phyloP scores from a whole-genome alignment of 148 eudicot species.

The Tetragonia tetragonoides region DNA sequence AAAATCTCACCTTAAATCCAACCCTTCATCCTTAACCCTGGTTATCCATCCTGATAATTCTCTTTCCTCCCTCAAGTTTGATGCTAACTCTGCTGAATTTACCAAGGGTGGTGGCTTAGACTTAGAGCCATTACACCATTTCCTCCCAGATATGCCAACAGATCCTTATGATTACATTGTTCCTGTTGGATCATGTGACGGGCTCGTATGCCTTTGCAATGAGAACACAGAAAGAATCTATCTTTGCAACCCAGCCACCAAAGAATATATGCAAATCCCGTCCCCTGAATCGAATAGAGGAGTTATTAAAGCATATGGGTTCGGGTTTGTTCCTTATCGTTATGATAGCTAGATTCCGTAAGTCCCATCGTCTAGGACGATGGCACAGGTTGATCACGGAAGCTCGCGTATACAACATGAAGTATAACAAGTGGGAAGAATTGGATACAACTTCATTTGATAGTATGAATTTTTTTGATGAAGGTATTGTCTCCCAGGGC shows the following conservation, averaged over 20 bases:
- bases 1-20: not conserved
- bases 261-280: not conserved
- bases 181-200: not conserved
- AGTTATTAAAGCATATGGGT: not conserved
- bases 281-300: not conserved
- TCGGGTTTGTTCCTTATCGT: slow-evolving; percentile 12
- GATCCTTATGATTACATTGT: not conserved
- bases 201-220: not conserved
- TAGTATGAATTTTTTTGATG: too few species aligned
- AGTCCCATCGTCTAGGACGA: too few species aligned
- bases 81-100: too few species aligned
- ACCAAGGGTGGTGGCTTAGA: not conserved
- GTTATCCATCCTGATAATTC: not conserved
- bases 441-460: not conserved
- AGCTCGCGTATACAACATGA: not conserved
- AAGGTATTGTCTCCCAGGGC: too few species aligned
- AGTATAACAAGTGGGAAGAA: not conserved
- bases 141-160: not conserved
- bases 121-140: not conserved
- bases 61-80: not conserved
- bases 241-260: slow-evolving; percentile 11
- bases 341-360: not conserved
- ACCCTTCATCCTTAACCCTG: not conserved
- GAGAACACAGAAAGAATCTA: not conserved
- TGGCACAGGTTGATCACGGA: not conserved